Base-by-base conservation (phyloP, 202 grass and related monocot genomes). In the Saccharum hybrid region DNA sequence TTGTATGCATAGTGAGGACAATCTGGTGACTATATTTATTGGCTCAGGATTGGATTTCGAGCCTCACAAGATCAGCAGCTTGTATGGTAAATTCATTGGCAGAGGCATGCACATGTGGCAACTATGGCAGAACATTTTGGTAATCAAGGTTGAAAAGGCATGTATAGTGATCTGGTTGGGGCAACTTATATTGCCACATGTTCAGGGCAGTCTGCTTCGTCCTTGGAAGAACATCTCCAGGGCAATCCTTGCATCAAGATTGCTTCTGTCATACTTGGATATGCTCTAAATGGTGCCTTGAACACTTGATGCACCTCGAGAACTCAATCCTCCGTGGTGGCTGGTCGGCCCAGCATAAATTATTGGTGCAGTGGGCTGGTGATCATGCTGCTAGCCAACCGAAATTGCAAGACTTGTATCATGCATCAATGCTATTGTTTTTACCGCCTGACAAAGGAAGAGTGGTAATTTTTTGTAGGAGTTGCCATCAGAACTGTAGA, bases 11-110 rank as follows among this genome's bases (percentile, higher is more conserved):
- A 82, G 36, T 90, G 75, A 83, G 71, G 75, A 83, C 69, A 80
- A 79, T 80, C 62, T 90, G 84, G 88, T 90, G 74, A 90, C 33
- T 54, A 69, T 63, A 82, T 56, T 63, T 49, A 38, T 56, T 10
- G 6, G 49, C 41, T 75, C 33, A 52, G 72, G 68, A 86, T 86
- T 82, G 59, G 18, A 63, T 41, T 78, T 18, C 40, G 61, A 80
- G 40, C 34, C 59, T 67, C 61, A 43, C 13, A 11, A 64, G 79
- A 59, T 71, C 54, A 71, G 41, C 77, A 77, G 71, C 82, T 42
- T 84, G 26, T 34, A 65, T 80, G 40, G 43, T 82, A 86, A 31
- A 66, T 72, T 60, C 16, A 34, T 33, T 76, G 38, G 54, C 31
- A 67, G 66, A 71, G 40, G 66, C 66, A 60, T 72, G 83, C 23